These are phyloP conservation scores for Trichoderma koningii DNA, from an alignment of 2,329 filamentous ascomycete species.

Conservation along the genomic window DNA sequence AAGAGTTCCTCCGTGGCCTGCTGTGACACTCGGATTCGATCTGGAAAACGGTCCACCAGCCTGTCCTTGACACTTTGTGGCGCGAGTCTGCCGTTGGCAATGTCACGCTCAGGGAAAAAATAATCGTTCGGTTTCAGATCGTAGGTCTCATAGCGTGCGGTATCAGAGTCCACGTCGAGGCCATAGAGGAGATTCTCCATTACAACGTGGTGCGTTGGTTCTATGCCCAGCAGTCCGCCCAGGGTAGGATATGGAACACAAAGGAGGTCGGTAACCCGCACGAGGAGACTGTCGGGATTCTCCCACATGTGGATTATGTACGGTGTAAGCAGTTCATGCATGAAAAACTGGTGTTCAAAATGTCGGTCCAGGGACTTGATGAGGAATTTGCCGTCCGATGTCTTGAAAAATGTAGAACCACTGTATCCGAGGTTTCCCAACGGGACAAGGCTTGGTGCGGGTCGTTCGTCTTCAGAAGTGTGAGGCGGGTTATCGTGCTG, in stretches of 20 bases:
- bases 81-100: slow-evolving; percentile 63
- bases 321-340: slow-evolving; percentile 63
- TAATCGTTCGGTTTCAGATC: slow-evolving; percentile 75
- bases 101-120: slow-evolving; percentile 74
- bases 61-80: slow-evolving; percentile 66
- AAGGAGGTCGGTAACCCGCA: slow-evolving; percentile 72
- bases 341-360: slow-evolving; percentile 72
- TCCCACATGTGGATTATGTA: slow-evolving; percentile 65
- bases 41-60: slow-evolving; percentile 67
- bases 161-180: slow-evolving; percentile 38
- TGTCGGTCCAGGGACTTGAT: slow-evolving; percentile 70
- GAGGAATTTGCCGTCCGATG: slow-evolving; percentile 65
- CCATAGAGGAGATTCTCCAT: slow-evolving; percentile 76
- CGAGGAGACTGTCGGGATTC: slow-evolving; percentile 62
- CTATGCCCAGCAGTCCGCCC: slow-evolving; percentile 60
- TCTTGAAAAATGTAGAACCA: slow-evolving; percentile 74
- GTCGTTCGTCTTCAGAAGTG: background rate
- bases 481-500: background rate
- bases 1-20: slow-evolving; percentile 60
- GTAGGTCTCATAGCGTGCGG: slow-evolving; percentile 65
- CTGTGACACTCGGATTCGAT: slow-evolving; percentile 55
- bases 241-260: slow-evolving; percentile 57
- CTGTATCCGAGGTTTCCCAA: slow-evolving; percentile 63
- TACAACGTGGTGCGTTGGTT: slow-evolving; percentile 71
- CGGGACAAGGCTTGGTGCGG: background rate